phyloP scores from a whole-genome alignment of 177 flowering plant genomes.

The Vitis hybrid region DNA sequence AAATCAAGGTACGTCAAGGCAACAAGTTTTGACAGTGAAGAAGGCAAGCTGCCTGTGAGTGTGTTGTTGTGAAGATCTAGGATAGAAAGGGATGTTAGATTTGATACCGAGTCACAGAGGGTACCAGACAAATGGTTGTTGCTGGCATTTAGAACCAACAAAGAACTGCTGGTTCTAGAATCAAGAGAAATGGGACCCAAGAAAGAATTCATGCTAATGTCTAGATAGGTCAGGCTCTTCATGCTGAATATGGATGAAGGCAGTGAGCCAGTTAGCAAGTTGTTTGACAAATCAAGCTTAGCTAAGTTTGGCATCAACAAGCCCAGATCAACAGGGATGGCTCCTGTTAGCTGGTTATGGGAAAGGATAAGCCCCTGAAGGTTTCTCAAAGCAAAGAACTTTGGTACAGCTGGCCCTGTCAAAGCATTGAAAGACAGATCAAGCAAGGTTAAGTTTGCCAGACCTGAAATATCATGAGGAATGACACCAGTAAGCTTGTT shows the following conservation, averaged over 20 bases:
- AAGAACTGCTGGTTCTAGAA: slow-evolving; percentile 23
- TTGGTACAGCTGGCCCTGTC: slow-evolving; percentile 37
- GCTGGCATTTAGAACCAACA: slow-evolving; percentile 52
- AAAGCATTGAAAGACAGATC: slow-evolving; percentile 55
- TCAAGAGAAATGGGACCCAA: slow-evolving; percentile 40
- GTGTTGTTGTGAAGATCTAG: slow-evolving; percentile 61
- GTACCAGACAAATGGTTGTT: slow-evolving; percentile 47
- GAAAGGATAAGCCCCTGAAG: slow-evolving; percentile 69
- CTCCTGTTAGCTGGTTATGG: slow-evolving; percentile 46
- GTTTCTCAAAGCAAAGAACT: slow-evolving; percentile 24
- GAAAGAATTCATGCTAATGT: slow-evolving; percentile 50
- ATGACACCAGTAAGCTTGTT: slow-evolving; percentile 58
- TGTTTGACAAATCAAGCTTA: slow-evolving; percentile 50
- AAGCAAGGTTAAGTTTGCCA: slow-evolving; percentile 41
- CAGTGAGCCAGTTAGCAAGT: slow-evolving; percentile 41
- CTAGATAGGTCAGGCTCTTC: slow-evolving; percentile 43
- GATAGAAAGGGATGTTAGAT: slow-evolving; percentile 48
- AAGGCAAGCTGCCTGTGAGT: slow-evolving; percentile 47
- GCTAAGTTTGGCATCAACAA: slow-evolving; percentile 43
- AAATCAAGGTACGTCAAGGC: slow-evolving; percentile 56
- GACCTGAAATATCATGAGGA: slow-evolving; percentile 37
- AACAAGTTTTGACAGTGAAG: slow-evolving; percentile 35
- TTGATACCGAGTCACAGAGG: slow-evolving; percentile 33
- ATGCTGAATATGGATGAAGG: slow-evolving; percentile 42
- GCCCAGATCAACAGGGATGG: slow-evolving; percentile 40